Conservation (phyloP, 169 alveolate species). For the Babesia caballi region DNA sequence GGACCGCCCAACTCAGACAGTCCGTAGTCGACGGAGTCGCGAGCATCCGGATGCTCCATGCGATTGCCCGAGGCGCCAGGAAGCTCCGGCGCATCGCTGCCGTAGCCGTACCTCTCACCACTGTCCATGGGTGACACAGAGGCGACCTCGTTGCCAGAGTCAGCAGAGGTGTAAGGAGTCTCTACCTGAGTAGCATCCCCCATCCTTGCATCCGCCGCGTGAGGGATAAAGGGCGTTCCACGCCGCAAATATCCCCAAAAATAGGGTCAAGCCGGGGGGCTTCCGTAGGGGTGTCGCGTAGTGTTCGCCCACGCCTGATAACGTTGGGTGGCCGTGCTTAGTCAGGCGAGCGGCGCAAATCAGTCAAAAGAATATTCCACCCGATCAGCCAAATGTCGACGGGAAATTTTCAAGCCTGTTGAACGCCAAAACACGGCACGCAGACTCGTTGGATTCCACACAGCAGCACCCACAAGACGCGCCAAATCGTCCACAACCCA, state of each 20-base stretch:
- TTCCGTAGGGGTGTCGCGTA: background rate
- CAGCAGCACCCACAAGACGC: no score
- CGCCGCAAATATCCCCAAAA: background rate
- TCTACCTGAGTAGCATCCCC: constrained; percentile 4
- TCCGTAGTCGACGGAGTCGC: constrained; percentile 25
- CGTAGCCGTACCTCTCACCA: constrained; percentile 42
- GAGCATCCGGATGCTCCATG: constrained; percentile 33
- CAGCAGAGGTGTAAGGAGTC: constrained; percentile 10
- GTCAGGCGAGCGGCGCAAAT: background rate
- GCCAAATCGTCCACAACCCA: no score
- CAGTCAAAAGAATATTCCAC: background rate
- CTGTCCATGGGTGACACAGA: constrained; percentile 14
- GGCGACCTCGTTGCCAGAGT: background rate
- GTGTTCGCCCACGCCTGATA: constrained; percentile 34
- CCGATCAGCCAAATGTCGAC: background rate
- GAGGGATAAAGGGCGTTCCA: background rate
- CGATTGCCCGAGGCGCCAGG: constrained; percentile 44
- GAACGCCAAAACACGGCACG: no score
- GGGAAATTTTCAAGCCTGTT: no score
- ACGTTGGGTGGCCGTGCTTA: constrained; percentile 17
- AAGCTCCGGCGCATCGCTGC: constrained; percentile 19
- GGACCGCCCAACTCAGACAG: constrained; percentile 9
- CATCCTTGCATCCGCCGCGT: background rate
- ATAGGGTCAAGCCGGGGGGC: background rate
- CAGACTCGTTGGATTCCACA: no score